These are phyloP conservation scores for Solanum appendiculatum DNA, from an alignment of 257 asterid species.

Conservation along the genomic window DNA sequence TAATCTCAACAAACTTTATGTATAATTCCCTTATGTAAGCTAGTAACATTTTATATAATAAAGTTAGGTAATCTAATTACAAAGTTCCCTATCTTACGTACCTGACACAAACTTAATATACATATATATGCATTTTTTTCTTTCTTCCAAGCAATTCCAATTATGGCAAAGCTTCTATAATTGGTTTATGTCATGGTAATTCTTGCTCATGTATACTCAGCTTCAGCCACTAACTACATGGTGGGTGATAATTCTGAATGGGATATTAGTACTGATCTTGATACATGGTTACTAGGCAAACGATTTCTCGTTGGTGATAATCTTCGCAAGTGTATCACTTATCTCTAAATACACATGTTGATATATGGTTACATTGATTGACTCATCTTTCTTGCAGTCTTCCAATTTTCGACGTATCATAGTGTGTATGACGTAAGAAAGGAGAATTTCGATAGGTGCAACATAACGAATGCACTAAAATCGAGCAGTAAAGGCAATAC, in stretches of 20 bases:
- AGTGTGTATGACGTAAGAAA: conserved; percentile 44
- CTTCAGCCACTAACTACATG: conserved; percentile 36
- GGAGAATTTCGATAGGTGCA: conserved; percentile 48
- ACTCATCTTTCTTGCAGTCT: conserved; percentile 25
- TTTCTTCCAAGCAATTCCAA: neutral
- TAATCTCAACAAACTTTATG: neutral
- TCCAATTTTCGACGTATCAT: conserved; percentile 49
- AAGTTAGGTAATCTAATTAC: conserved; percentile 49
- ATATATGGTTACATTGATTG: neutral
- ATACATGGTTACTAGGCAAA: conserved; percentile 54
- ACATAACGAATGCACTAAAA: conserved; percentile 47
- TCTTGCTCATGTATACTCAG: conserved; percentile 13
- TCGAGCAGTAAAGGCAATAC: conserved; percentile 61
- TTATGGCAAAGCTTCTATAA: conserved; percentile 34
- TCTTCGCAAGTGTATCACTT: conserved; percentile 27
- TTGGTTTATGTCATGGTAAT: conserved; percentile 6
- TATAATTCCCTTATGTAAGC: neutral
- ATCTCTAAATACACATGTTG: neutral
- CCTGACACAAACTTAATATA: neutral
- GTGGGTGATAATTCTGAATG: conserved; percentile 79
- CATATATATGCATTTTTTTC: neutral
- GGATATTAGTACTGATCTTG: conserved; percentile 80
- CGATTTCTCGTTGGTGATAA: conserved; percentile 7
- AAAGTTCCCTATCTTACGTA: neutral
- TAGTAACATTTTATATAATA: neutral